These are phyloP conservation scores for Arthrinium phaeospermum DNA, from an alignment of 2,329 filamentous ascomycete species.

Conservation along the genomic window DNA sequence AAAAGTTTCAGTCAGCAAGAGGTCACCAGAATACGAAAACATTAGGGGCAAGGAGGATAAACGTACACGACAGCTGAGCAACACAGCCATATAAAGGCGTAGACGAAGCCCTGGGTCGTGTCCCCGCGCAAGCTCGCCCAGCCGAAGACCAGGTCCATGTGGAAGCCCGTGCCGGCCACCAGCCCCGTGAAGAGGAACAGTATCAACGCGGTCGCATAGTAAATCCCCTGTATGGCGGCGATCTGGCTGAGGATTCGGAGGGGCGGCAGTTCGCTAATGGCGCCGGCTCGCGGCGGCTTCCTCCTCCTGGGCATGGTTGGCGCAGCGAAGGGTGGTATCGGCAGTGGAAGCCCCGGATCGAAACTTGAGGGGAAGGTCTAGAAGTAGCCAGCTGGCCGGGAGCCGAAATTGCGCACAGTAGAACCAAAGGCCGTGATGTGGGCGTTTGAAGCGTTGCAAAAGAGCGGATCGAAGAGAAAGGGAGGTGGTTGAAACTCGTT, in stretches of 20 bases:
- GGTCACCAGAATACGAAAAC: not conserved
- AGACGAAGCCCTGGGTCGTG: slow-evolving; percentile 66
- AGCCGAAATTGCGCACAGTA: not conserved
- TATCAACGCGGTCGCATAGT: slow-evolving; percentile 57
- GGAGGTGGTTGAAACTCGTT: not conserved
- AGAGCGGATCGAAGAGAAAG: slow-evolving; percentile 24
- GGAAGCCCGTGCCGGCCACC: slow-evolving; percentile 61
- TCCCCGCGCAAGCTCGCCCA: slow-evolving; percentile 66
- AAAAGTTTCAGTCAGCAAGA: not conserved
- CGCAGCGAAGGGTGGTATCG: not conserved
- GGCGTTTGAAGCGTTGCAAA: slow-evolving; percentile 5
- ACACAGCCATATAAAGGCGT: slow-evolving; percentile 61
- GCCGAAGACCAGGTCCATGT: slow-evolving; percentile 59
- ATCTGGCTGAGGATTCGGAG: slow-evolving; percentile 66
- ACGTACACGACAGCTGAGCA: slow-evolving; percentile 60
- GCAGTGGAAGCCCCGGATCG: not conserved
- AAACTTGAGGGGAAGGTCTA: not conserved
- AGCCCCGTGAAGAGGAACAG: slow-evolving; percentile 64
- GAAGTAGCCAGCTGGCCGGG: not conserved
- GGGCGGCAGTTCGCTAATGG: slow-evolving; percentile 65
- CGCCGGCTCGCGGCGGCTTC: slow-evolving; percentile 64
- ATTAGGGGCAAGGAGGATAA: not conserved
- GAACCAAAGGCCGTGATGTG: not conserved
- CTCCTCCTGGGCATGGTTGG: slow-evolving; percentile 56
- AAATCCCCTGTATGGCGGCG: slow-evolving; percentile 59